Percentiles rank a stretch among this genome's conserved stretches.
These are phyloP conservation scores for Ceratocystis harringtonii DNA, from an alignment of 2,329 filamentous ascomycete genomes.

Conservation along the genomic window DNA sequence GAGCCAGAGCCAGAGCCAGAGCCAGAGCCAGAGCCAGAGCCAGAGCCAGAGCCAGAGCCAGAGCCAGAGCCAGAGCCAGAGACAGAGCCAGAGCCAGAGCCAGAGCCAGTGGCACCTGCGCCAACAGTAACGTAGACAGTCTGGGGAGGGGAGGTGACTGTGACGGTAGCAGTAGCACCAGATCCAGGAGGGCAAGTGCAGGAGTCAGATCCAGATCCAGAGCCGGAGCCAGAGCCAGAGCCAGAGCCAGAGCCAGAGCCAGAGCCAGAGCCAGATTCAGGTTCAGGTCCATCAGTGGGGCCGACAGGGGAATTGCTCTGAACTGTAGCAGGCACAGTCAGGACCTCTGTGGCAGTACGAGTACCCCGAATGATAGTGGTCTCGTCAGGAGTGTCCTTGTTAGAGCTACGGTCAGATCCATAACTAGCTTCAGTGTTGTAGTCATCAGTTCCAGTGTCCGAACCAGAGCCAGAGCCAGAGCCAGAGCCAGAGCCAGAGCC, in stretches of 20 bases:
- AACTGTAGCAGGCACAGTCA: constrained; percentile 22
- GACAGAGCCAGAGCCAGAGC: not conserved
- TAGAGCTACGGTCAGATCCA: constrained; percentile 21
- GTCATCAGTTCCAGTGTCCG: not conserved
- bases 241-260: constrained; percentile 20
- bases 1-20: too few relatives aligned
- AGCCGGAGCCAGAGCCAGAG: constrained; percentile 23
- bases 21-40: too few relatives aligned
- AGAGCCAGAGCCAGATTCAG: not conserved
- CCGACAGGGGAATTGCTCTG: constrained; percentile 26
- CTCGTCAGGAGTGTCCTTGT: constrained; percentile 23
- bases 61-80: too few relatives aligned
- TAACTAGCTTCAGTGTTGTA: constrained; percentile 22
- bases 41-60: too few relatives aligned
- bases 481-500: constrained; percentile 32
- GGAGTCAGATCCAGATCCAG: constrained; percentile 1
- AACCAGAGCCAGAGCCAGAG: not conserved
- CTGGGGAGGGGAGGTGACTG: constrained; percentile 20
- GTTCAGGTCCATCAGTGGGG: not conserved
- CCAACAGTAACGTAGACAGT: constrained; percentile 22
- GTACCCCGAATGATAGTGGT: constrained; percentile 26
- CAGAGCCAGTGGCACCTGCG: constrained; percentile 17
- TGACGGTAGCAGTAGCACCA: constrained; percentile 13
- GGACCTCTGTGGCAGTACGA: constrained; percentile 27
- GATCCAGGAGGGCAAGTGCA: constrained; percentile 8